Evolutionary conservation across 208 protist genomes (phyloP).

Genomic region (Leishmania mexicana): DNA sequence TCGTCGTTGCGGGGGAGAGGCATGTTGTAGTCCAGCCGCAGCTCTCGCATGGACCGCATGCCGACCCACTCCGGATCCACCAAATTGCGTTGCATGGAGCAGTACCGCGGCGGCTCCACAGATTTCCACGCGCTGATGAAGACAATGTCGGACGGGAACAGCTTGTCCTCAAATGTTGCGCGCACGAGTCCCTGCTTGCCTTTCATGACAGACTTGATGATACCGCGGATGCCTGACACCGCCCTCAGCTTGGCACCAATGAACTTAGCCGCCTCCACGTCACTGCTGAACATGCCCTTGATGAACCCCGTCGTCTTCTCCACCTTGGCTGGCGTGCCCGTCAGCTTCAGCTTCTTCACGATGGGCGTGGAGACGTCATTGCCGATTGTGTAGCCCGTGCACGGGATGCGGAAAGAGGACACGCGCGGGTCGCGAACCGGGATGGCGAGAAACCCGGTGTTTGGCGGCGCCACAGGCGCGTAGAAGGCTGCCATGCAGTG

Average conservation of each 20-base stretch:
- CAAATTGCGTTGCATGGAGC: constrained; percentile 95
- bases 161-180: constrained; percentile 99
- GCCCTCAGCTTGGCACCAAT: constrained; percentile 98
- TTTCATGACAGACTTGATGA: constrained; percentile 98
- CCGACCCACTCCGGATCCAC: constrained; percentile 86
- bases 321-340: constrained; percentile 96
- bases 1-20: constrained; percentile 55
- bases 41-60: constrained; percentile 89
- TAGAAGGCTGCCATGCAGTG: constrained; percentile 99
- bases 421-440: constrained; percentile 65
- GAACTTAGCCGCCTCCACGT: constrained; percentile 98
- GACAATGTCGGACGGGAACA: constrained; percentile 98
- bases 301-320: constrained; percentile 99
- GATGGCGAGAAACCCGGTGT: constrained; percentile 96
- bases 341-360: constrained; percentile 99
- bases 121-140: constrained; percentile 98
- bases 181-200: constrained; percentile 94
- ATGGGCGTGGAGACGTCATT: constrained; percentile 93
- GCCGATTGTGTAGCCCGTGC: constrained; percentile 97
- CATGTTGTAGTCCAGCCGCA: constrained; percentile 73
- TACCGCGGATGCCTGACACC: constrained; percentile 98
- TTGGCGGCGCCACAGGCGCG: constrained; percentile 95
- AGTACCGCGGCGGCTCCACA: constrained; percentile 95
- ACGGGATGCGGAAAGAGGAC: constrained; percentile 93
- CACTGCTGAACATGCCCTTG: constrained; percentile 95